phyloP scores from a whole-genome alignment of 2,329 filamentous ascomycete genomes.

The Xylariaceae sp. region DNA sequence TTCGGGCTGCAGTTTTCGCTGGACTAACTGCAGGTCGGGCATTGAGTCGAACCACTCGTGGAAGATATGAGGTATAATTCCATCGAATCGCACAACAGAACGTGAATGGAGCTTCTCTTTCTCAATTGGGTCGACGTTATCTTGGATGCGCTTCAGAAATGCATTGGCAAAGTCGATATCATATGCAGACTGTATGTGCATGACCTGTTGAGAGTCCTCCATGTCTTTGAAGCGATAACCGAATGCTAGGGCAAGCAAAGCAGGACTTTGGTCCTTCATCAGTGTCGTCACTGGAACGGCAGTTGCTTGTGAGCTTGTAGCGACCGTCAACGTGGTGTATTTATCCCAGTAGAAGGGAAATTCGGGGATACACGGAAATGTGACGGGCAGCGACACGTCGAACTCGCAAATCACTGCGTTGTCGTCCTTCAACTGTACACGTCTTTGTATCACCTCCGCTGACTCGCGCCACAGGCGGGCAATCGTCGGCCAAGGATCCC shows the following conservation, averaged over 20 bases:
- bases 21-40: slow-evolving; percentile 39
- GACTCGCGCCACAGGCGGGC: slow-evolving; percentile 40
- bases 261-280: slow-evolving; percentile 40
- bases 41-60: slow-evolving; percentile 39
- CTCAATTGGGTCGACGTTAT: slow-evolving; percentile 18
- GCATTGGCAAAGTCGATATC: slow-evolving; percentile 16
- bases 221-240: slow-evolving; percentile 41
- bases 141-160: not conserved
- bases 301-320: slow-evolving; percentile 23
- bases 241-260: slow-evolving; percentile 45
- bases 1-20: slow-evolving; percentile 34
- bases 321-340: slow-evolving; percentile 34
- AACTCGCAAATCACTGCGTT: slow-evolving; percentile 35
- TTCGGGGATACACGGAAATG: slow-evolving; percentile 33
- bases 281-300: slow-evolving; percentile 6
- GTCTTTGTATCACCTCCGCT: slow-evolving; percentile 29
- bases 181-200: slow-evolving; percentile 36
- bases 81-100: slow-evolving; percentile 36
- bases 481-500: slow-evolving; percentile 46
- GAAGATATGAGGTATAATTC: slow-evolving; percentile 39
- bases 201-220: slow-evolving; percentile 36
- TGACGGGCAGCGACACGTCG: slow-evolving; percentile 41
- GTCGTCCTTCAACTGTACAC: slow-evolving; percentile 34
- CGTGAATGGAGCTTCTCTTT: slow-evolving; percentile 21
- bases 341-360: slow-evolving; percentile 40